Evolutionary conservation across 371 early-diverging fungal species (phyloP), one percentile per base, ranked within the genome.

Genomic region (Capniomyces stellatus): DNA sequence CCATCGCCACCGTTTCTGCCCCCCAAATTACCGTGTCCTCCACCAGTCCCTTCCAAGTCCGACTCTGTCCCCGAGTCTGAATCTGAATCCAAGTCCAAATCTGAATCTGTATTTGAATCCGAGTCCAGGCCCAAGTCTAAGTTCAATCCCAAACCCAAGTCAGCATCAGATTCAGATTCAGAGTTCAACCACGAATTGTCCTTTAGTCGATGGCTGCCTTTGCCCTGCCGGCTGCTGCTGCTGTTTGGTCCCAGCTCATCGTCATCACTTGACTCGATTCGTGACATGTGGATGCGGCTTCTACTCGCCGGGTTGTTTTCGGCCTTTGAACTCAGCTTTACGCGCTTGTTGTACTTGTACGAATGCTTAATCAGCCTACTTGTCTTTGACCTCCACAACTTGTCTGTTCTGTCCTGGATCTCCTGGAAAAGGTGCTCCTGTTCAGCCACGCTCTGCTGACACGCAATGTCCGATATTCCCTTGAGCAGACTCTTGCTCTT

Each of bases 401-500:
- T 6, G 35, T 35, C 35, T 10, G 10, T 6, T 35, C 15, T 35
- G 35, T 10, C 10, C 15, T 35, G 10, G 35, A 10, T 35, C 10
- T 35, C 10, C 15, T 15, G 10, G 15, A 27, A 23, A 40, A 42
- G 44, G 46, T 10, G 52, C 29, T 3, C 27, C 51, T 21, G 51
- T 51, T 1, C 60, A 51, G 31, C 44, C 46, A 39, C 51, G 55
- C 25, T 60, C 59, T 76, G 61, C 58, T 86, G 83, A 0, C 83
- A 81, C 6, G 82, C 75, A 0, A 83, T 75, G 10, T 81, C 75
- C 51, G 83, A 67, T 3, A 83, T 67, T n/a, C 77, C 74, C 57
- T 81, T 82, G 48, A 88, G 75, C 41, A 82, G 56, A 6, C 83
- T 83, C 51, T 84, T 81, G 44, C 85, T 76, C 53, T 79, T 83